Evolutionary conservation across 2,329 filamentous ascomycete genomes (phyloP), one percentile per base, ranked within the genome.

Genomic region (Fusarium transvaalense): DNA sequence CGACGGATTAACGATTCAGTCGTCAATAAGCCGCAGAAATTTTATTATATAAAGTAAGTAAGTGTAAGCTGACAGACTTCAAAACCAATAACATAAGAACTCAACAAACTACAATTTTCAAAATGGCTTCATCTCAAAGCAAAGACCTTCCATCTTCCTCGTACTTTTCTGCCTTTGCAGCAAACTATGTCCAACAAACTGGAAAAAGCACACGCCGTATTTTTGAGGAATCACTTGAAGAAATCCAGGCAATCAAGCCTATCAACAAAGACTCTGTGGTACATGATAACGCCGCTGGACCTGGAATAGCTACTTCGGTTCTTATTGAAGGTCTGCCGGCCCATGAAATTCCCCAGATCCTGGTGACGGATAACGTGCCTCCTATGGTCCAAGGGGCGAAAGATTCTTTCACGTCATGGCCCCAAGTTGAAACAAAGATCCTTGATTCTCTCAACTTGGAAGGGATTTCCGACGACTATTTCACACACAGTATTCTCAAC

Each of bases 251-350:
- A 5, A 50, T 41, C 15, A 56, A 31, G 0, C 71, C 72, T 10
- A 62, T 78, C 13, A 71, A 48, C 9, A 63, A 69, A 13, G 45
- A 66, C 3, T 77, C 76, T 0, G 39, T 72, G 9, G 58, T 78
- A 9, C 77, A 78, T 52, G 77, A 78, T 41, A 78, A 75, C 53
- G 77, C 76, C 10, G 75, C 76, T 7, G 76, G 77, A 0, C 77
- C 77, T 0, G 77, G 77, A 10, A 75, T 74, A 2, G 76, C 74
- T 15, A 66, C 77, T 1, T 68, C 75, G 2, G 69, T 73, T 27
- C 45, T 78, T 9, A n/a, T 72, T 10, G 61, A 64, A 2, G 62
- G 34, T 1, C 19, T 73, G 10, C 23, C 60, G 0, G 29, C 57
- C 10, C 47, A 54, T 10, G 41, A 48, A 1, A 3, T 65, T 0